Conservation (phyloP, 2,329 filamentous ascomycete genomes). For the Aspergillus udagawae region DNA sequence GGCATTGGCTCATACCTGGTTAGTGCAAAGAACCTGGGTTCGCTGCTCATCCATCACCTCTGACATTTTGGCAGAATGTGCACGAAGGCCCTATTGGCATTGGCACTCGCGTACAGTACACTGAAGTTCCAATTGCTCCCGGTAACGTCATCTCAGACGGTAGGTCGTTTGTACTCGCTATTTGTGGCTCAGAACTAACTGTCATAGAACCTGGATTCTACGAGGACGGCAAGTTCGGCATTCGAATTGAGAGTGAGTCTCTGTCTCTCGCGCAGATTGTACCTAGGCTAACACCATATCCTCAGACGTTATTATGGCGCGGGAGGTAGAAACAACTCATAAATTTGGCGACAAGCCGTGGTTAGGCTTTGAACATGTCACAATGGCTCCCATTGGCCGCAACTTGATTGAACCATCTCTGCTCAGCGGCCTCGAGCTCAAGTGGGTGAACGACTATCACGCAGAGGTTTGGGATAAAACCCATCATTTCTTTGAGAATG, state of each 20-base stretch:
- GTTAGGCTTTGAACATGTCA: slow-evolving; percentile 93
- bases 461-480: slow-evolving; percentile 78
- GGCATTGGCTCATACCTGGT: slow-evolving; percentile 85
- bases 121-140: slow-evolving; percentile 81
- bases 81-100: slow-evolving; percentile 97
- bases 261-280: not conserved
- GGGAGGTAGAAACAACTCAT: slow-evolving; percentile 79
- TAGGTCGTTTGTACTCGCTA: slow-evolving; percentile 17
- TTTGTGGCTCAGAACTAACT: slow-evolving; percentile 8
- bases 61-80: slow-evolving; percentile 59
- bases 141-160: slow-evolving; percentile 91
- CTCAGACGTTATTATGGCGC: slow-evolving; percentile 77
- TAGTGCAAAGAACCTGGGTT: slow-evolving; percentile 6
- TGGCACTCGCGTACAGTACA: slow-evolving; percentile 84
- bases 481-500: slow-evolving; percentile 67
- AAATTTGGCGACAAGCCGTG: slow-evolving; percentile 92
- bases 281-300: slow-evolving; percentile 3
- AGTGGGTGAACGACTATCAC: slow-evolving; percentile 86
- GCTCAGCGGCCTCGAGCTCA: slow-evolving; percentile 69
- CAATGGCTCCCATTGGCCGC: slow-evolving; percentile 90
- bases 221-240: slow-evolving; percentile 89
- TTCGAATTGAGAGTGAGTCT: slow-evolving; percentile 76
- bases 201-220: slow-evolving; percentile 82
- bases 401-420: slow-evolving; percentile 76
- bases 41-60: not conserved